A percentile compares a stretch with the other conserved stretches of the same genome.
These are phyloP conservation scores for Epichloe uncinata DNA, from an alignment of 2,329 filamentous ascomycete species.

Conservation along the genomic window DNA sequence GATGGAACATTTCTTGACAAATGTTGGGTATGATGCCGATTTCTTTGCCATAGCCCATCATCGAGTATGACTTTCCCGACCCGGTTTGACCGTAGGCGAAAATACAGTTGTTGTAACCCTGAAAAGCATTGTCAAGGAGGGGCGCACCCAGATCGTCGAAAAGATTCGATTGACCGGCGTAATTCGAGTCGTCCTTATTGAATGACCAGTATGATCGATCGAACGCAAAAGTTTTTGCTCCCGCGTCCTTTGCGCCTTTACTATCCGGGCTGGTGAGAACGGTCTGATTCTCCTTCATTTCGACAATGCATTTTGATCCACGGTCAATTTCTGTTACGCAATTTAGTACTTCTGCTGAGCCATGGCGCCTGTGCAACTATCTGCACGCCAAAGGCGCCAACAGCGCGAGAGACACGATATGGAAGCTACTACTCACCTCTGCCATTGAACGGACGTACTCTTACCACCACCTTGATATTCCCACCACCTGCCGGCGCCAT, in stretches of 20 bases:
- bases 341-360: constrained; percentile 10
- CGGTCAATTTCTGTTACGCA: constrained; percentile 62
- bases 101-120: constrained; percentile 99
- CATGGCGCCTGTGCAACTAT: constrained; percentile 28
- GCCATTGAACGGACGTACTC: constrained; percentile 87
- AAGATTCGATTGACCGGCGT: constrained; percentile 79
- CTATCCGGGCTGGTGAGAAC: constrained; percentile 61
- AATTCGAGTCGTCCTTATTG: constrained; percentile 64
- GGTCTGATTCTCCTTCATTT: constrained; percentile 91
- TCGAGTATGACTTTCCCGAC: constrained; percentile 97
- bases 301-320: constrained; percentile 88
- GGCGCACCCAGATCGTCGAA: constrained; percentile 82
- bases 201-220: constrained; percentile 99
- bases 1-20: constrained; percentile 92
- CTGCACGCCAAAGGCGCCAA: not conserved
- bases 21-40: constrained; percentile 93
- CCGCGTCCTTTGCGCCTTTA: constrained; percentile 58
- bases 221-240: constrained; percentile 82
- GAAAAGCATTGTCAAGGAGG: constrained; percentile 92
- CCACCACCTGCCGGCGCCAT: constrained; percentile 56
- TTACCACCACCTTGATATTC: constrained; percentile 99
- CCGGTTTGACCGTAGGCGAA: constrained; percentile 98
- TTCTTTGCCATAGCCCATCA: constrained; percentile 99
- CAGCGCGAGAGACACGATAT: not conserved
- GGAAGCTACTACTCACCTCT: constrained; percentile 52